Evolutionary conservation across 176 grass and related monocot genomes (phyloP).

Genomic region (Triticum monococcum): DNA sequence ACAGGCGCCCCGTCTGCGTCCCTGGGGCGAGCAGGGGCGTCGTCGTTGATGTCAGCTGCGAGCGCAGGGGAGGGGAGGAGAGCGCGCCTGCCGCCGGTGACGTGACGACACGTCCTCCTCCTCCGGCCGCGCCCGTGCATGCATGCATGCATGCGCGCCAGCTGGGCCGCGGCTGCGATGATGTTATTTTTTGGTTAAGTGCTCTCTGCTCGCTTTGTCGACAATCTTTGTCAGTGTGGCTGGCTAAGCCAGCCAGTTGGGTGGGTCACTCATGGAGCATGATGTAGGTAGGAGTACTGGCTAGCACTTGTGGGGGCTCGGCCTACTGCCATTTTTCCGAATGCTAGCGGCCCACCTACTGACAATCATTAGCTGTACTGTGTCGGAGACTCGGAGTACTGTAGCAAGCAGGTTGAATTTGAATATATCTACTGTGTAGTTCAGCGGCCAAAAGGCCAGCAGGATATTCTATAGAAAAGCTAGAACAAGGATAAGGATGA

Average conservation of each 20-base stretch:
- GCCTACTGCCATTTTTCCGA: background rate
- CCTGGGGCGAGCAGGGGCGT: background rate
- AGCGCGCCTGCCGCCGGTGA: background rate
- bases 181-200: background rate
- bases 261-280: background rate
- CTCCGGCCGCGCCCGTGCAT: background rate
- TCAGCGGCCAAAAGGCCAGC: background rate
- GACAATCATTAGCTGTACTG: background rate
- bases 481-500: background rate
- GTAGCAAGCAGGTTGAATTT: background rate
- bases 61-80: too few relatives aligned
- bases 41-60: background rate
- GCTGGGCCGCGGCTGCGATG: slow-evolving; percentile 4
- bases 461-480: background rate
- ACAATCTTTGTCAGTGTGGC: slow-evolving; percentile 3
- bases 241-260: background rate
- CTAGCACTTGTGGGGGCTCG: background rate
- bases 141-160: slow-evolving; percentile 11
- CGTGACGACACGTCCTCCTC: slow-evolving; percentile 31
- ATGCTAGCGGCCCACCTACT: background rate
- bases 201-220: slow-evolving; percentile 26
- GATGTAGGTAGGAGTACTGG: background rate
- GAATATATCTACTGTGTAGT: background rate
- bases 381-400: too few relatives aligned
- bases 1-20: background rate